phyloP scores from a whole-genome alignment of 2,329 filamentous ascomycete species.

The Pseudocercospora fijiensis region DNA sequence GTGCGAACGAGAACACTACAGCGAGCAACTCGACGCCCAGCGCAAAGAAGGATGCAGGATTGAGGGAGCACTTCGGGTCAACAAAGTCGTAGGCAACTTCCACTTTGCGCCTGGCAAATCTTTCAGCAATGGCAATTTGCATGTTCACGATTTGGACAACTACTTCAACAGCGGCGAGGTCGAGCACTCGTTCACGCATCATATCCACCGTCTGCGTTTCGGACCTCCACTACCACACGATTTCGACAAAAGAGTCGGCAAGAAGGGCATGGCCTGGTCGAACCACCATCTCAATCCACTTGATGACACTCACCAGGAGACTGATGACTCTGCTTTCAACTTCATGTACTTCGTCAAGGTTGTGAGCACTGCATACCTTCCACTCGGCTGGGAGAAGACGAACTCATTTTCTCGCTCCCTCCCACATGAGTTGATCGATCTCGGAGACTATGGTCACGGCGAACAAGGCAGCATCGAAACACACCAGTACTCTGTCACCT shows the following conservation, averaged over 20 bases:
- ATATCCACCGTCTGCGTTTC: slow-evolving; percentile 85
- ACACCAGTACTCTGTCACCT: slow-evolving; percentile 97
- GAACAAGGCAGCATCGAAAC: slow-evolving; percentile 82
- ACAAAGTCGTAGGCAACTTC: slow-evolving; percentile 96
- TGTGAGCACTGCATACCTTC: slow-evolving; percentile 90
- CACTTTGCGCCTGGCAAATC: slow-evolving; percentile 94
- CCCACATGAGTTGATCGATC: slow-evolving; percentile 54
- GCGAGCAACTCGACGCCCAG: slow-evolving; percentile 82
- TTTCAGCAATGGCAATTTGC: slow-evolving; percentile 95
- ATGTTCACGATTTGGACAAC: slow-evolving; percentile 95
- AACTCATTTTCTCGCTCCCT: slow-evolving; percentile 38
- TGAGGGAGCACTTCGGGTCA: slow-evolving; percentile 86
- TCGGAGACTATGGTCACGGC: slow-evolving; percentile 67
- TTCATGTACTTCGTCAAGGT: slow-evolving; percentile 99
- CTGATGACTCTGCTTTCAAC: slow-evolving; percentile 81
- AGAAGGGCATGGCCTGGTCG: slow-evolving; percentile 65
- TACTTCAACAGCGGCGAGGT: slow-evolving; percentile 72
- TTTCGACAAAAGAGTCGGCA: slow-evolving; percentile 63
- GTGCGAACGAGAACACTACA: slow-evolving; percentile 91
- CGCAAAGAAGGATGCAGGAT: slow-evolving; percentile 91
- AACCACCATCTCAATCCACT: slow-evolving; percentile 92
- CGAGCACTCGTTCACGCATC: slow-evolving; percentile 84
- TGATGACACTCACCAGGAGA: slow-evolving; percentile 74
- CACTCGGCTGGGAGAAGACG: slow-evolving; percentile 79
- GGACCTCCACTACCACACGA: slow-evolving; percentile 83